Evolutionary conservation across 495 filamentous ascomycete species (phyloP).

Genomic region (Elaphomyces granulatus): DNA sequence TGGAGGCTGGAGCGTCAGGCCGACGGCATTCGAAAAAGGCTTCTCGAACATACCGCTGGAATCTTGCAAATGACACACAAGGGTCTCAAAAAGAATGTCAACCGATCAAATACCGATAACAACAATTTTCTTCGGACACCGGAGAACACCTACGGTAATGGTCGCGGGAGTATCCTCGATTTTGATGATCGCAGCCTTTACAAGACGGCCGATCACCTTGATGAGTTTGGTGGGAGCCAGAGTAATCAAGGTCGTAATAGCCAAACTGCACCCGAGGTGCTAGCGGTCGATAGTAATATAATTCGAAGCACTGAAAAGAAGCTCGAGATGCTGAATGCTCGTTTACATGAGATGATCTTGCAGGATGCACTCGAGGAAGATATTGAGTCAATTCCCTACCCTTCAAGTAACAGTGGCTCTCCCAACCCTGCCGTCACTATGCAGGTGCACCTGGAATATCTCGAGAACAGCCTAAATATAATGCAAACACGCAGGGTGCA

Average conservation of each 20-base stretch:
- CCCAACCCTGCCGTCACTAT: constrained; percentile 18
- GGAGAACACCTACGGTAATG: constrained; percentile 47
- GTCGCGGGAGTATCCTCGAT: constrained; percentile 31
- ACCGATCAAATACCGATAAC: constrained; percentile 4
- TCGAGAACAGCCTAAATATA: constrained; percentile 30
- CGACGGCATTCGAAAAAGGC: constrained; percentile 51
- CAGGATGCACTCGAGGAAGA: constrained; percentile 38
- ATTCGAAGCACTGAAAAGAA: constrained; percentile 49
- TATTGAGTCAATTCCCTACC: constrained; percentile 21
- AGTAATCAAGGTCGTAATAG: constrained; percentile 5
- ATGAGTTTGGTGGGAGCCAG: constrained; percentile 30
- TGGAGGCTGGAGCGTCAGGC: constrained; percentile 59
- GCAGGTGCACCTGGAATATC: constrained; percentile 36
- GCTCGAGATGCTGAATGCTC: constrained; percentile 57
- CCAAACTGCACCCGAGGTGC: constrained; percentile 7
- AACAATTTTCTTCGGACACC: constrained; percentile 43
- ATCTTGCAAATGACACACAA: constrained; percentile 81
- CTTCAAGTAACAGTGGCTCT: constrained; percentile 9
- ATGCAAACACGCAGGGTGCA: constrained; percentile 17
- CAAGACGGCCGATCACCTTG: constrained; percentile 49
- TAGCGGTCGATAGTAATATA: constrained; percentile 17
- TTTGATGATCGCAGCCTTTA: constrained; percentile 80
- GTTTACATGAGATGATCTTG: constrained; percentile 51
- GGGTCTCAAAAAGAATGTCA: constrained; percentile 35
- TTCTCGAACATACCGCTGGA: constrained; percentile 85